Base-by-base conservation (phyloP, 2,329 filamentous ascomycete genomes). In the Capronia coronata region DNA sequence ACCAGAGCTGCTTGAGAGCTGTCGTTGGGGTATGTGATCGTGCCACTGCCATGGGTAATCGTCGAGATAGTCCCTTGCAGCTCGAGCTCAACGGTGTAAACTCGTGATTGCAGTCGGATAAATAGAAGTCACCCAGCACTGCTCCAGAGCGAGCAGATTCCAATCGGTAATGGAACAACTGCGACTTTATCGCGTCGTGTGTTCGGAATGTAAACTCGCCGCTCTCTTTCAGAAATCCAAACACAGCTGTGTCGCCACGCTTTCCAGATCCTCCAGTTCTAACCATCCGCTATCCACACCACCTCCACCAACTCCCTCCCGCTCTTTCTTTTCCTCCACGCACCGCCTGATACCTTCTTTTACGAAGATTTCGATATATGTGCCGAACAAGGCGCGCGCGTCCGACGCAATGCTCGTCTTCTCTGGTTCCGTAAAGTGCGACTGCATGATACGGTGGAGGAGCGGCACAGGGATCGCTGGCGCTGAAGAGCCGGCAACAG, bases 311-410 rank as follows among this genome's bases (percentile, higher is more conserved):
- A 58, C 59, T 55, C 44, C 61, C 61, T 62, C 65, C 27, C 66
- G 66, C 67, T 74, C 68, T 34, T 66, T 73, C 63, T 84, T 83
- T 72, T 87, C 85, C 51, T 82, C 80, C 8, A 82, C 79, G 32
- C 87, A 83, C 63, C 91, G 71, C 13, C 88, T 87, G 64, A 97
- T 82, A 1, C 88, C 87, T 71, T 97, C 91, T 54, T 86, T 77
- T 46, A 95, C 85, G 69, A 96, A 97, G 0, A 91, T 80, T 67
- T 96, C 88, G 67, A 96, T 77, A 65, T 97, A 97, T 69, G 84
- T 88, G 11, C 82, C 84, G 51, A 90, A 78, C 1, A 89, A 79
- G 5, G 72, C 76, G 64, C 90, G 87, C 2, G 88, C 88, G 62
- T 89, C 86, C 60, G 80, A 83, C 6, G 83, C 82, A 57, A 95